Base-by-base conservation (phyloP, 192 early-diverging fungal genomes). In the Irineochytrium annulatum region DNA sequence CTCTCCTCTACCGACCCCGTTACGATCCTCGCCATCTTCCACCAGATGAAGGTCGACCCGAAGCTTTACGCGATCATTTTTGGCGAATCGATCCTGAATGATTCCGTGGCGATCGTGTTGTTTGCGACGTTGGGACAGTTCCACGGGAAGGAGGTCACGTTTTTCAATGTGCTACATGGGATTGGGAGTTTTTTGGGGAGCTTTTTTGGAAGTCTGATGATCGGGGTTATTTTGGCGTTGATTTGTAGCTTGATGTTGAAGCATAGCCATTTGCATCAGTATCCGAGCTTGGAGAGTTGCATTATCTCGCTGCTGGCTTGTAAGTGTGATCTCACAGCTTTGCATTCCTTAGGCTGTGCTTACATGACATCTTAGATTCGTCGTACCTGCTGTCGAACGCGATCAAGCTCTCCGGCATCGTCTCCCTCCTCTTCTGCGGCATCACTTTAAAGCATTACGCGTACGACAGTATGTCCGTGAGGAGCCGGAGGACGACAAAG, bases 101-200 rank as follows among this genome's bases (percentile, higher is more conserved):
- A 98, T 62, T 91, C 92, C n/a, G 94, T 95, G 1, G 90, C 94
- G 1, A 98, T 97, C 69, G 95, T 97, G n/a, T 75, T 98, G 54
- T 94, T 91, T 70, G 84, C 85, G n/a, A n/a, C 89, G 0, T 67
- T 94, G 37, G 86, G 87, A 41, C 74, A 84, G 59, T 88, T 92
- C 64, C 77, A 86, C 1, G 89, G 86, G 19, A 76, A 84, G 48
- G 85, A 86, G 3, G 70, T 95, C 59, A 59, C 65, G 22, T 6
- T 54, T 28, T 44, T 6, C 24, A 55, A 34, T 37, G n/a, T n/a
- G n/a, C n/a, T n/a, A n/a, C n/a, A n/a, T n/a, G n/a, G n/a, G n/a
- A n/a, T n/a, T n/a, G n/a, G n/a, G n/a, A n/a, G n/a, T n/a, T n/a
- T n/a, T n/a, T n/a, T n/a, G n/a, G n/a, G n/a, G n/a, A n/a, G n/a